Conservation (phyloP, 169 alveolate species). For the Cryptosporidium xiaoi region DNA sequence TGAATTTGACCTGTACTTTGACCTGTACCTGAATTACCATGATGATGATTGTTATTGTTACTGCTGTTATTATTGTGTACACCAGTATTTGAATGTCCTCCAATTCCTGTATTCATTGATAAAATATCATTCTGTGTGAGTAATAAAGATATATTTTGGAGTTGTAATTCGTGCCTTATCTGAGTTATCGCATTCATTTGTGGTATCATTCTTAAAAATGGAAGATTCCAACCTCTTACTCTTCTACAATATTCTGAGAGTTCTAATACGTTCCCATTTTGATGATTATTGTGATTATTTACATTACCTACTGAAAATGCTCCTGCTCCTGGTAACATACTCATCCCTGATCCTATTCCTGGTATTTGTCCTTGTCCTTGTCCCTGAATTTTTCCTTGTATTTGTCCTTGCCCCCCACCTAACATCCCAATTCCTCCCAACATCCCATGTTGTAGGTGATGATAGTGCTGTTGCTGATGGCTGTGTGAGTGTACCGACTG, state of each 20-base stretch:
- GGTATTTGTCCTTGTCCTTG: slow-evolving; percentile 10
- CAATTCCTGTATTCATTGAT: neutral
- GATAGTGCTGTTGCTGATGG: neutral
- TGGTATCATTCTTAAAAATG: slow-evolving; percentile 59
- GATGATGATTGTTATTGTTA: neutral
- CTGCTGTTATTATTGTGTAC: no score
- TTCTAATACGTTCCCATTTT: slow-evolving; percentile 22
- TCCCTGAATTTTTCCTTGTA: neutral
- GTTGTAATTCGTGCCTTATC: slow-evolving; percentile 62
- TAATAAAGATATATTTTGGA: slow-evolving; percentile 52
- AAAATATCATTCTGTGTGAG: slow-evolving; percentile 51
- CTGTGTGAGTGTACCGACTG: neutral
- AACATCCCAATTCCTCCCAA: neutral
- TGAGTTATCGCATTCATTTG: slow-evolving; percentile 73
- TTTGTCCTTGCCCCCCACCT: neutral
- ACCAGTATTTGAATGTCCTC: no score
- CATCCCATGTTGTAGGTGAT: neutral
- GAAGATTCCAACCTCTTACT: slow-evolving; percentile 71
- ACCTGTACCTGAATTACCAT: slow-evolving; percentile 9
- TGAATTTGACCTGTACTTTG: slow-evolving; percentile 1
- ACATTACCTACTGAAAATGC: no score
- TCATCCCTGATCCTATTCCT: neutral
- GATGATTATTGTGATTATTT: neutral
- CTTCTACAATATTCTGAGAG: slow-evolving; percentile 70
- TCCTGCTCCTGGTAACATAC: no score